Evolutionary conservation across 805 yeast species (phyloP).

Genomic region (Starmerella floricola): DNA sequence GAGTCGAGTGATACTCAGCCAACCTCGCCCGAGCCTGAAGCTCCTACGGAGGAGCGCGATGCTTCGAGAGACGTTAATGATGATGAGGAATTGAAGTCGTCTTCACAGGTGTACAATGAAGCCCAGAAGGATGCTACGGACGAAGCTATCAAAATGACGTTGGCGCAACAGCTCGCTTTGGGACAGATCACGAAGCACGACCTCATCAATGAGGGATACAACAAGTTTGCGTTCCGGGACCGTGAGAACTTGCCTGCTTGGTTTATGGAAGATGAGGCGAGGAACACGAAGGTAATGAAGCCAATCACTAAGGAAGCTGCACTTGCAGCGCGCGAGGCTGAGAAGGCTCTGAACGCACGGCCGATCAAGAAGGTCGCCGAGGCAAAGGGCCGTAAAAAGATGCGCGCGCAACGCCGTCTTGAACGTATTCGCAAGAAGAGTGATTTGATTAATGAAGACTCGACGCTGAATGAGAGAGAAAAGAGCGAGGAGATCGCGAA

Average conservation of each 20-base stretch:
- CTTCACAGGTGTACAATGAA: constrained; percentile 15
- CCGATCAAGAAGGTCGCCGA: constrained; percentile 98
- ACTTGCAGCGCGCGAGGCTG: constrained; percentile 59
- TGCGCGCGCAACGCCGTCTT: constrained; percentile 76
- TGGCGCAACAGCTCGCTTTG: constrained; percentile 88
- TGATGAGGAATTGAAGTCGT: constrained; percentile 11
- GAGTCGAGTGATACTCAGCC: constrained; percentile 2
- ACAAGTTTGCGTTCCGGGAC: constrained; percentile 85
- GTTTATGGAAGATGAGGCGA: constrained; percentile 87
- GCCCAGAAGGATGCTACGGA: constrained; percentile 26
- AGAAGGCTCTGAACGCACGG: constrained; percentile 79
- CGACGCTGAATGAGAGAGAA: constrained; percentile 77
- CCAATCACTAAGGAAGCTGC: constrained; percentile 95
- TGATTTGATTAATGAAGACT: constrained; percentile 78
- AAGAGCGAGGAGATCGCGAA: constrained; percentile 87
- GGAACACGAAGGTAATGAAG: constrained; percentile 68
- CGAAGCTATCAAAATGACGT: constrained; percentile 53
- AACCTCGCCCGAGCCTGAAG: constrained; percentile 5
- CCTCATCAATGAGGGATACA: constrained; percentile 82
- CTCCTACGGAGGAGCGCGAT: neutral
- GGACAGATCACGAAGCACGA: constrained; percentile 80
- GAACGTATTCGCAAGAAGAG: constrained; percentile 88
- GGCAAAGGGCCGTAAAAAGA: constrained; percentile 91
- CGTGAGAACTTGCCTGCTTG: constrained; percentile 87
- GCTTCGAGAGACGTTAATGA: too few relatives aligned